Conservation (phyloP, 2,329 filamentous ascomycete genomes). For the Aspergillus sp. region DNA sequence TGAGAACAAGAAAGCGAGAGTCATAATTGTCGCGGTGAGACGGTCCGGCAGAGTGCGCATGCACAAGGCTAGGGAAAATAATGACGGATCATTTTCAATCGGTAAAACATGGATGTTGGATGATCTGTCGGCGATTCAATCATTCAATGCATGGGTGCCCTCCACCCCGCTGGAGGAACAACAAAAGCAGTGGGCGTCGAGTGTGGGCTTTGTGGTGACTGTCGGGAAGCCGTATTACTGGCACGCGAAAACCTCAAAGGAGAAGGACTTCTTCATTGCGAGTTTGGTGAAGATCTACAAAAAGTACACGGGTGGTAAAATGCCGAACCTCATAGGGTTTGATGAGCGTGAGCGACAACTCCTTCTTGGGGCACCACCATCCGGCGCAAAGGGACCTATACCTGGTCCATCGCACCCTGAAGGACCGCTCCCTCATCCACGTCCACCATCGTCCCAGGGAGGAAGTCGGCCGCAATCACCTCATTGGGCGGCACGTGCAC, state of each 20-base stretch:
- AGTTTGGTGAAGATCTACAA: constrained; percentile 94
- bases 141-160: constrained; percentile 66
- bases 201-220: constrained; percentile 81
- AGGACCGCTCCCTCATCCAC: constrained; percentile 26
- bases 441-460: constrained; percentile 28
- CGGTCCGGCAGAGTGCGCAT: constrained; percentile 90
- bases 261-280: constrained; percentile 98
- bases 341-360: constrained; percentile 75
- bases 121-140: constrained; percentile 80
- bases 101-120: constrained; percentile 98
- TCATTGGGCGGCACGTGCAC: constrained; percentile 30
- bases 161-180: constrained; percentile 61
- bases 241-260: constrained; percentile 88
- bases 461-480: constrained; percentile 30
- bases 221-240: constrained; percentile 96
- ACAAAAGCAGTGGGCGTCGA: constrained; percentile 73
- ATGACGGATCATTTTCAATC: constrained; percentile 91
- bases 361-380: constrained; percentile 58
- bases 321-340: constrained; percentile 79
- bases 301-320: constrained; percentile 88
- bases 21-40: constrained; percentile 90
- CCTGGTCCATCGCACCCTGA: constrained; percentile 24
- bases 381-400: constrained; percentile 22
- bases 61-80: constrained; percentile 96
- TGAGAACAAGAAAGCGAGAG: constrained; percentile 78